These are phyloP conservation scores for Penicillium italicum DNA, from an alignment of 2,329 filamentous ascomycete species.

Conservation along the genomic window DNA sequence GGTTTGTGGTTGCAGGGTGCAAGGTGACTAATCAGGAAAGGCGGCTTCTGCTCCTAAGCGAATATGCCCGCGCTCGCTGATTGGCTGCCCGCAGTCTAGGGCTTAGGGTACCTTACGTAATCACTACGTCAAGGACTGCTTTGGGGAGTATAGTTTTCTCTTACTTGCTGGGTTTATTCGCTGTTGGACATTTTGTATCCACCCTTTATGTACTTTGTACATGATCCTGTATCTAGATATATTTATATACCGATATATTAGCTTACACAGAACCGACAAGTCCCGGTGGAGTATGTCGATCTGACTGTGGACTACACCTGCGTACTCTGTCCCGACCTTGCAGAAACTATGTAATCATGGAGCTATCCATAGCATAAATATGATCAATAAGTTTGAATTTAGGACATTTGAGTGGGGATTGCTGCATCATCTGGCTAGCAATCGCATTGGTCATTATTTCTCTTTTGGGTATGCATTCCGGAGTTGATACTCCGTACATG, in stretches of 20 bases:
- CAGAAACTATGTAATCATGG: constrained; percentile 11
- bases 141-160: constrained; percentile 26
- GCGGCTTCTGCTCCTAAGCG: constrained; percentile 38
- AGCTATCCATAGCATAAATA: constrained; percentile 1
- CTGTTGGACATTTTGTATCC: not conserved
- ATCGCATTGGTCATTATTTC: not conserved
- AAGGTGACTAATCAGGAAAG: constrained; percentile 35
- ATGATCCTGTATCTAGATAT: not conserved
- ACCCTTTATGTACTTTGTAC: not conserved
- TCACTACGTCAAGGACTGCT: constrained; percentile 31
- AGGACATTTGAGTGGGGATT: not conserved
- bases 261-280: not conserved
- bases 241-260: not conserved
- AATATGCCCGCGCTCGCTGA: constrained; percentile 25
- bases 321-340: not conserved
- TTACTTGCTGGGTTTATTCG: not conserved
- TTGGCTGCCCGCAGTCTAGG: constrained; percentile 31
- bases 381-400: not conserved
- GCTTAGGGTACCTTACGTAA: constrained; percentile 38
- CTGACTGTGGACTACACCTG: not conserved
- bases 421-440: not conserved
- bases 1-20: constrained; percentile 33
- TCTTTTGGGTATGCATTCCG: not conserved
- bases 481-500: not conserved
- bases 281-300: constrained; percentile 4